Percentiles rank a stretch among this genome's conserved stretches.
These are phyloP conservation scores for Yamadazyma olivae DNA, from an alignment of 805 yeast species.

Conservation along the genomic window DNA sequence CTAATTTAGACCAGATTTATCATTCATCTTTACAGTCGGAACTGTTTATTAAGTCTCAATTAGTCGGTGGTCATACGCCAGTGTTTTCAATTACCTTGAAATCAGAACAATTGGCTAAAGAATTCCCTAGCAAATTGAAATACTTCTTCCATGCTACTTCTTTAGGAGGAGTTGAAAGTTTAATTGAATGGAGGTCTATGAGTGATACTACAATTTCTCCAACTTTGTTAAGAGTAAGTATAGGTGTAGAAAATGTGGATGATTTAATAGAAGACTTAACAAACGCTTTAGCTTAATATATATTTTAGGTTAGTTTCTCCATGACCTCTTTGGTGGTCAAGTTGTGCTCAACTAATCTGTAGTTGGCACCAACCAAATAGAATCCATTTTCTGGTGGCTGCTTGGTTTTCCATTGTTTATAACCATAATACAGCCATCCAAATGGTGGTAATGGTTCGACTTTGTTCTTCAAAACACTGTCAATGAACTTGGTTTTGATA, in stretches of 20 bases:
- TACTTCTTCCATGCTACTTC: slow-evolving; percentile 82
- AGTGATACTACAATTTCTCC: slow-evolving; percentile 51
- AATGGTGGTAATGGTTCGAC: slow-evolving; percentile 27
- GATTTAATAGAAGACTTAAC: slow-evolving; percentile 75
- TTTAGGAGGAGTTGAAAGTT: slow-evolving; percentile 86
- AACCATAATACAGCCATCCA: slow-evolving; percentile 32
- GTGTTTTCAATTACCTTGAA: slow-evolving; percentile 65
- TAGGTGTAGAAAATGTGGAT: slow-evolving; percentile 74
- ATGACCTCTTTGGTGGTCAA: slow-evolving; percentile 22
- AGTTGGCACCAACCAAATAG: slow-evolving; percentile 35
- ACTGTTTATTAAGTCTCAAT: slow-evolving; percentile 59
- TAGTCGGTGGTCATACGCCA: slow-evolving; percentile 61
- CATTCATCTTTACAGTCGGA: slow-evolving; percentile 82
- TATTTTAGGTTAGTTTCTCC: slow-evolving; percentile 15
- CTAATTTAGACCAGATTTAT: slow-evolving; percentile 48
- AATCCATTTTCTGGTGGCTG: slow-evolving; percentile 20
- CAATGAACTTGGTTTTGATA: slow-evolving; percentile 33
- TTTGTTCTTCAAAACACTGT: slow-evolving; percentile 12
- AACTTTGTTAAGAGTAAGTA: slow-evolving; percentile 66
- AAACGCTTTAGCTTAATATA: slow-evolving; percentile 45
- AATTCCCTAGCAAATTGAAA: slow-evolving; percentile 61
- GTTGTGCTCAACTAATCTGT: slow-evolving; percentile 18
- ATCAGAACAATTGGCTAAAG: slow-evolving; percentile 52
- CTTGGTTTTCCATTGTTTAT: slow-evolving; percentile 19
- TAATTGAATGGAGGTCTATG: slow-evolving; percentile 87